phyloP scores from a whole-genome alignment of 2,329 filamentous ascomycete genomes.

The Didymella pomorum region DNA sequence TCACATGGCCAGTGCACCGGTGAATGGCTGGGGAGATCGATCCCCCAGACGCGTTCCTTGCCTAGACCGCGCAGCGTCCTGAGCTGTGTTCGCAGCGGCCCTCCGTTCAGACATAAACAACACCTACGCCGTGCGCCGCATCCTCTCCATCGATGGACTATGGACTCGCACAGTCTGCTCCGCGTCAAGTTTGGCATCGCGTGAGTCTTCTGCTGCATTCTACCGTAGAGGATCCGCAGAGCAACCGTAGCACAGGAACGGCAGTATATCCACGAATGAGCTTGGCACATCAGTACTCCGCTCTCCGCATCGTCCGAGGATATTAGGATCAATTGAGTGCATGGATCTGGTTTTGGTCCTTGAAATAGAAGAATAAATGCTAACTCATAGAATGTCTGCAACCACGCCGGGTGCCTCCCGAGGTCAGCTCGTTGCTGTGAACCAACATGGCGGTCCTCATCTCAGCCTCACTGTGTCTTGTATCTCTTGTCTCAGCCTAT shows the following conservation, averaged over 20 bases:
- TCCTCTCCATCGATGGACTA: constrained; percentile 6
- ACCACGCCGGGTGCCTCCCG: constrained; percentile 1
- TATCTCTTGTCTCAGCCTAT: constrained; percentile 22
- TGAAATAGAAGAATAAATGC: background rate
- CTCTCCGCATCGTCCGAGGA: background rate
- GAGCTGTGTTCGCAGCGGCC: constrained; percentile 19
- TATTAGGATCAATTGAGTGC: background rate
- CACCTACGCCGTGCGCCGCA: constrained; percentile 5
- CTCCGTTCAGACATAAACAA: constrained; percentile 1
- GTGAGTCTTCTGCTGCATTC: constrained; percentile 1
- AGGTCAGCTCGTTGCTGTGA: constrained; percentile 5
- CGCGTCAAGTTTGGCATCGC: constrained; percentile 6
- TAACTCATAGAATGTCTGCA: background rate
- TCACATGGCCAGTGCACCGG: constrained; percentile 16
- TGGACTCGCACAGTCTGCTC: constrained; percentile 8
- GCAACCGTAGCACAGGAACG: background rate
- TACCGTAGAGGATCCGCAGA: constrained; percentile 8
- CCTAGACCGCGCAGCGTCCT: constrained; percentile 19
- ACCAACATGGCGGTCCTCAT: constrained; percentile 23
- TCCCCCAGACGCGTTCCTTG: constrained; percentile 18
- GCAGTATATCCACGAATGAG: constrained; percentile 15
- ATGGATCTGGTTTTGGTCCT: background rate
- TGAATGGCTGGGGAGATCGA: constrained; percentile 12
- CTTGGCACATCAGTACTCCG: constrained; percentile 5
- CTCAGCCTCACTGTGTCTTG: constrained; percentile 15